Percentiles rank a stretch among this genome's conserved stretches.
Conservation (phyloP, 1,139 yeast species). For the Debaryomycetaceae sp. region DNA sequence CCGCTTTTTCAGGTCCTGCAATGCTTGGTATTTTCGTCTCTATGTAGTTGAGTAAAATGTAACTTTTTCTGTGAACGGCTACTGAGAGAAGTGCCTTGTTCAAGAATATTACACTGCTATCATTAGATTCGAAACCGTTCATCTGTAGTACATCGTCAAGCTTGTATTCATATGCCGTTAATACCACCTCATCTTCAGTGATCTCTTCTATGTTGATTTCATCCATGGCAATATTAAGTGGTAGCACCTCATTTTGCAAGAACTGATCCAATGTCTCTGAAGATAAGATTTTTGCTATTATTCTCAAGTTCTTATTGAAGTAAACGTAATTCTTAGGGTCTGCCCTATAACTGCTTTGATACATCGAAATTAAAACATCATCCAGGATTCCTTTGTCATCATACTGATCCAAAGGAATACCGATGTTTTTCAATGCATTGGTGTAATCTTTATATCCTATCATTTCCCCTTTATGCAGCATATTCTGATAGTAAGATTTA, state of each 20-base stretch:
- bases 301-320: constrained; percentile 34
- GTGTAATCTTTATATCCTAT: constrained; percentile 61
- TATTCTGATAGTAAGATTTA: constrained; percentile 49
- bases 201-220: constrained; percentile 59
- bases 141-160: constrained; percentile 60
- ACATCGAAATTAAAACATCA: constrained; percentile 43
- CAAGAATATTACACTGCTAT: constrained; percentile 39
- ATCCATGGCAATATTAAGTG: constrained; percentile 56
- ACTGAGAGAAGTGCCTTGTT: constrained; percentile 39
- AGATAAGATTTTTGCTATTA: constrained; percentile 44
- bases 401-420: constrained; percentile 33
- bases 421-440: constrained; percentile 52
- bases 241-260: constrained; percentile 53
- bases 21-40: constrained; percentile 41
- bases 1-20: constrained; percentile 12
- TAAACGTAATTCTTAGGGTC: constrained; percentile 36
- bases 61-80: constrained; percentile 40
- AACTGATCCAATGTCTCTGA: constrained; percentile 43
- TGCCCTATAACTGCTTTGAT: constrained; percentile 33
- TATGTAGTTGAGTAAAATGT: constrained; percentile 43
- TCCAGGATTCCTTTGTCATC: constrained; percentile 28
- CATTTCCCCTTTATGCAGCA: constrained; percentile 50
- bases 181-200: constrained; percentile 73
- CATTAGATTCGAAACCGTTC: constrained; percentile 46
- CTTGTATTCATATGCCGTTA: constrained; percentile 66